Evolutionary conservation across 441 rosid genomes (phyloP).

Genomic region (Populus trichocarpa): DNA sequence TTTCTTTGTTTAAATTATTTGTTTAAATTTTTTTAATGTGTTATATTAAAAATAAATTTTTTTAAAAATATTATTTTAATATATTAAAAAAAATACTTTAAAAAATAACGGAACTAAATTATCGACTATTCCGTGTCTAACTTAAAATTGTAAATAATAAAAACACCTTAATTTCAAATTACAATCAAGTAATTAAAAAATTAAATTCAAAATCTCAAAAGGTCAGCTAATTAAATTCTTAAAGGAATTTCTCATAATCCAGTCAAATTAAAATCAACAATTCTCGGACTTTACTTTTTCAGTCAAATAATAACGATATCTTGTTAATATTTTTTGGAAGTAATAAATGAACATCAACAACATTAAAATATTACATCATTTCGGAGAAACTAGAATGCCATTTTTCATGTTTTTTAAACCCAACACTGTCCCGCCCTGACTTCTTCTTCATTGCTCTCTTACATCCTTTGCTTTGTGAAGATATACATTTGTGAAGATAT

Average conservation of each 20-base stretch:
- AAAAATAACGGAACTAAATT: too few relatives aligned
- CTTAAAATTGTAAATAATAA: too few relatives aligned
- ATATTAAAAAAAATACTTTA: too few relatives aligned
- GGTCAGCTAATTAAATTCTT: too few relatives aligned
- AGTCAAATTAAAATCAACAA: neutral
- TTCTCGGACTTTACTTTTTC: neutral
- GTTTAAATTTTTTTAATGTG: rapidly evolving
- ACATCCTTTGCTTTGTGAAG: conserved; percentile 13
- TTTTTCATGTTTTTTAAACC: conserved; percentile 22
- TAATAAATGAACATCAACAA: neutral
- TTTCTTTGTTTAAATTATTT: too few relatives aligned
- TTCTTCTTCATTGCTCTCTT: conserved; percentile 23
- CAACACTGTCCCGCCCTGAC: conserved; percentile 46
- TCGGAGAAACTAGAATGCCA: neutral
- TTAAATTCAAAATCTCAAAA: too few relatives aligned
- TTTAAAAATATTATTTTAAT: too few relatives aligned
- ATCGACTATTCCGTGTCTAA: too few relatives aligned
- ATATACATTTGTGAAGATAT: conserved; percentile 27
- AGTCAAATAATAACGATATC: neutral
- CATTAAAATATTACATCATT: neutral
- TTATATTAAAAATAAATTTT: too few relatives aligned
- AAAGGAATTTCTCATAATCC: too few relatives aligned
- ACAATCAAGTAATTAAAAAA: too few relatives aligned
- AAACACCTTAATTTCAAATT: too few relatives aligned
- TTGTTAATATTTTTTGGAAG: neutral